Base-by-base conservation (phyloP, 1,284 basidiomycete genomes). In the Pterulicium gracile region DNA sequence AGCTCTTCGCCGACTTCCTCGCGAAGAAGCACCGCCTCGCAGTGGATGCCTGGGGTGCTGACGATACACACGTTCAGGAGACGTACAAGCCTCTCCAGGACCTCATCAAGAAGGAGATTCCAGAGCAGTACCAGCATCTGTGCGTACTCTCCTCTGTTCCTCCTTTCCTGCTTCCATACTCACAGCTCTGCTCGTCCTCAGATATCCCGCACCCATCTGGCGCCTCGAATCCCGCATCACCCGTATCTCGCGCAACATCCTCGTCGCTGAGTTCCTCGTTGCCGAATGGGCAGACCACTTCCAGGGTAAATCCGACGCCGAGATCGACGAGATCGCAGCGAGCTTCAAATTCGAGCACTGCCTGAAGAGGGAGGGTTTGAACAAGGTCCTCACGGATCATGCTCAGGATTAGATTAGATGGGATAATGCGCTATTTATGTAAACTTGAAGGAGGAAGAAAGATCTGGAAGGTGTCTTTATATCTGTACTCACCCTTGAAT, bases 281-380 rank as follows among this genome's bases (percentile, higher is more conserved):
- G 65, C 66, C 49, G 78, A 81, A 56, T 84, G 74, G 70, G 81
- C 79, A 2, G 71, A 70, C 45, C 74, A 79, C 59, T 83, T 85
- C 58, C 58, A 64, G 17, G 78, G 73, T 1, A 77, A 77, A 64
- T 65, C 56, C 39, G 61, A 68, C 54, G 63, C 60, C 14, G 74
- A 82, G 59, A 59, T 84, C 43, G 78, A 81, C 49, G 68, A 62
- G 51, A 63, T 84, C 14, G 79, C 81, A 10, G 64, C 68, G 55
- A 77, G 76, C 59, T 82, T 83, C 66, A 67, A 68, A 54, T 76
- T 77, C 52, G 72, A 71, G 50, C 71, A 75, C 49, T 81, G 79
- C 55, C 52, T 70, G 55, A 64, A 63, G 49, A 60, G 74, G 18
- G 72, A 73, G 14, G 66, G 63, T 17, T 54, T 77, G 52, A 77